phyloP scores from a whole-genome alignment of 345 rosid species.

The Clausena lansium region DNA sequence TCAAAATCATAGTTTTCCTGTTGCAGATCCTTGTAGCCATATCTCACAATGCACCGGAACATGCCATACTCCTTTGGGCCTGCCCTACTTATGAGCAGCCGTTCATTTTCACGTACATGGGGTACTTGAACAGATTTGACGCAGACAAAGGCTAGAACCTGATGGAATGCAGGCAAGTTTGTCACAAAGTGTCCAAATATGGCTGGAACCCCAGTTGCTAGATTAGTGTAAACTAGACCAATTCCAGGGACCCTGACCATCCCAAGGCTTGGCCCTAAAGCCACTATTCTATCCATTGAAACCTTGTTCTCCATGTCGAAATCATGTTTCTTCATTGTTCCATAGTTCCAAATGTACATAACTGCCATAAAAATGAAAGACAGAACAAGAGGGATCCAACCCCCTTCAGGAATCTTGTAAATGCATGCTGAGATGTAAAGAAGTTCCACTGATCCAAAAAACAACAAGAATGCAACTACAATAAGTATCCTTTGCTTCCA shows the following conservation, averaged over 20 bases:
- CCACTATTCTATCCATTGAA: constrained; percentile 60
- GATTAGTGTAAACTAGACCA: constrained; percentile 67
- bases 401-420: constrained; percentile 70
- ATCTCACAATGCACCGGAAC: constrained; percentile 82
- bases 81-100: constrained; percentile 63
- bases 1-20: constrained; percentile 74
- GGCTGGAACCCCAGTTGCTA: constrained; percentile 76
- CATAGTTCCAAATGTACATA: constrained; percentile 89
- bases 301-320: constrained; percentile 80
- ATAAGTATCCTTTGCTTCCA: constrained; percentile 52
- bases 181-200: constrained; percentile 85
- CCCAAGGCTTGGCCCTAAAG: constrained; percentile 75
- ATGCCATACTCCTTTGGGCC: constrained; percentile 76
- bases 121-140: constrained; percentile 84
- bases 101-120: constrained; percentile 49
- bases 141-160: constrained; percentile 74
- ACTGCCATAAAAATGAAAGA: constrained; percentile 52
- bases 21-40: constrained; percentile 78
- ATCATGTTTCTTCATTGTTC: constrained; percentile 69
- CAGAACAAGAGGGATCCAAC: constrained; percentile 74
- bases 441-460: constrained; percentile 67
- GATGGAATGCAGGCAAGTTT: constrained; percentile 76
- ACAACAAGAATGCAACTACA: constrained; percentile 46
- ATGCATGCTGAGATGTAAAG: constrained; percentile 64
- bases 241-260: constrained; percentile 88